phyloP scores from a whole-genome alignment of 352 stramenopile species.

The Thalassiosira allenii region DNA sequence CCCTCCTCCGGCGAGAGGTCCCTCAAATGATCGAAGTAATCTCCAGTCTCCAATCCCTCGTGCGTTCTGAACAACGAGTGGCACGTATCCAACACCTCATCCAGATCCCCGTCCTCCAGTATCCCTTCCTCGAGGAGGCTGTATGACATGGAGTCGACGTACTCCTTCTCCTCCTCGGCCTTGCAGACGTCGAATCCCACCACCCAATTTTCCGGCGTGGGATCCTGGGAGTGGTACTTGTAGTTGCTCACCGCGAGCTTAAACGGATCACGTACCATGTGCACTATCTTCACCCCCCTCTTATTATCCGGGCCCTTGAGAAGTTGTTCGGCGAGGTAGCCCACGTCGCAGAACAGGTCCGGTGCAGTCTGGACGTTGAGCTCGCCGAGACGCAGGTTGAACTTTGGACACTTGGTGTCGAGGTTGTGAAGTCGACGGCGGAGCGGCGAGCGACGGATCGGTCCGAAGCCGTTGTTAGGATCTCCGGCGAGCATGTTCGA shows the following conservation, averaged over 20 bases:
- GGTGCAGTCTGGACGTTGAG: constrained; percentile 1
- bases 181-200: background rate
- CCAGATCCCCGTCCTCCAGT: constrained; percentile 6
- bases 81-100: background rate
- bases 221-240: constrained; percentile 24
- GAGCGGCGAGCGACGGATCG: background rate
- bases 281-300: background rate
- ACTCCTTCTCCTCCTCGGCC: background rate
- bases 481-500: background rate
- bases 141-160: background rate
- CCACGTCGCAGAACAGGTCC: constrained; percentile 9
- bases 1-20: background rate
- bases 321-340: background rate
- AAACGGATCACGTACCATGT: constrained; percentile 15
- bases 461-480: background rate
- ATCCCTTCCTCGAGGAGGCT: background rate
- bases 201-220: constrained; percentile 19
- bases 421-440: background rate
- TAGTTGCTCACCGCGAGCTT: constrained; percentile 17
- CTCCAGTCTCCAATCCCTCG: background rate
- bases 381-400: background rate
- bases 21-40: background rate
- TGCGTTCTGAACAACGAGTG: background rate
- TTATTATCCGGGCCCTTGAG: background rate
- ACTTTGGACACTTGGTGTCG: constrained; percentile 1